Evolutionary conservation across 1,284 basidiomycete genomes (phyloP).

Genomic region (Malassezia slooffiae): DNA sequence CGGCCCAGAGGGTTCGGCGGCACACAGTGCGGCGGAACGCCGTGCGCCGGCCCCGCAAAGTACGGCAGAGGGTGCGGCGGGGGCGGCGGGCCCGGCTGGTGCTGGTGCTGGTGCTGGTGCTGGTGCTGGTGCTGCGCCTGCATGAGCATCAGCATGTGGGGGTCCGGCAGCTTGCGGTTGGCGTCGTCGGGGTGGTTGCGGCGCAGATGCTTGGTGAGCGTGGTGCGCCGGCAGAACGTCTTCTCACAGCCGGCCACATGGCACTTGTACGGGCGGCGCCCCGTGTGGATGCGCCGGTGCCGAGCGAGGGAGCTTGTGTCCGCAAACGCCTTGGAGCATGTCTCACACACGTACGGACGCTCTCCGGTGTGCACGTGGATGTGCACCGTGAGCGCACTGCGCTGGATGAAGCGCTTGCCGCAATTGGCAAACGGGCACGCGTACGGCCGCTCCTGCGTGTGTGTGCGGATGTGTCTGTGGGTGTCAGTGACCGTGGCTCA

Average conservation of each 20-base stretch:
- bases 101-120: too few species aligned
- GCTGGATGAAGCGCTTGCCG: constrained; percentile 44
- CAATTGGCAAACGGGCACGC: constrained; percentile 29
- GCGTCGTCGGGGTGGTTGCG: constrained; percentile 33
- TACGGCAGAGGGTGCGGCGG: too few species aligned
- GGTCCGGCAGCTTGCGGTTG: neutral
- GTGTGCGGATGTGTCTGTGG: constrained; percentile 36
- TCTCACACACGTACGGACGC: constrained; percentile 67
- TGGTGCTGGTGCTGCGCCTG: too few species aligned
- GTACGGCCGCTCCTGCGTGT: constrained; percentile 39
- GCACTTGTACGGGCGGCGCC: constrained; percentile 47
- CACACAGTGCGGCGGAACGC: too few species aligned
- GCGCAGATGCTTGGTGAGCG: constrained; percentile 48
- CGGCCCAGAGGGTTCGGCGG: too few species aligned
- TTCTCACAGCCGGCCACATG: constrained; percentile 30
- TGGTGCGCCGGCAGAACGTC: constrained; percentile 48
- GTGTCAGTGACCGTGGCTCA: neutral
- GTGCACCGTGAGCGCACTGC: constrained; percentile 65
- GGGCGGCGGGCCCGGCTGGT: too few species aligned
- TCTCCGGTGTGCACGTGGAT: constrained; percentile 65
- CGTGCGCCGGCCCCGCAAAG: too few species aligned
- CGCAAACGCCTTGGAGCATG: constrained; percentile 50
- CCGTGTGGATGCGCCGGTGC: constrained; percentile 63
- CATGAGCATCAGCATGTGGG: too few species aligned
- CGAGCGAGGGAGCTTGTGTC: constrained; percentile 54